Evolutionary conservation across 2,329 filamentous ascomycete species (phyloP), one percentile per base, ranked within the genome.

Genomic region (Peltaster fructicola): DNA sequence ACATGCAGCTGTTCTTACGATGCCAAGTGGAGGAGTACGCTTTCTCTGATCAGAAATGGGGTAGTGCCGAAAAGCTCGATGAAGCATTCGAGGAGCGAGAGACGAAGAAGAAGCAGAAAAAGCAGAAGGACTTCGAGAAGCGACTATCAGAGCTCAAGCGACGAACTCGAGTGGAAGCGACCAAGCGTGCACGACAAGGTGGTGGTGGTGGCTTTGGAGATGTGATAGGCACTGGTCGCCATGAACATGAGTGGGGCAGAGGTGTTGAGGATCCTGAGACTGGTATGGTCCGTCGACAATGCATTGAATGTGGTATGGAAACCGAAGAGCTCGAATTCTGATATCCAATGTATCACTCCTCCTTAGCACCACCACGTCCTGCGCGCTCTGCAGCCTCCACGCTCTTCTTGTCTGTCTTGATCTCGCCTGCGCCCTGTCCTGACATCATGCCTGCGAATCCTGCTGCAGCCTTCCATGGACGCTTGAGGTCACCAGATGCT

Each of bases 1-100:
- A 91, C 57, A 98, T 98, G 88, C 92, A 92, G 74, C 65, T 98
- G 3, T 98, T 88, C 47, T 61, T 98, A 12, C 75, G 88, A 1
- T 90, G 71, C 32, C 88, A 98, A 46, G 79, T 98, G 2, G 88
- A 98, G 46, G 81, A 82, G 29, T 93, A 93, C 45, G 88, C 85
- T 0, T 74, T 95, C 40, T 69, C 57, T 0, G 52, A 64, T 1
- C 71, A 69, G 36, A 93, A 93, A 55, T 98, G 88, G 88, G 88
- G 88, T 0, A 81, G 75, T 0, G 54, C 78, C 0, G 82, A 88
- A 44, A 77, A 73, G 0, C 56, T 95, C 4, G 88, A 95, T 45
- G 79, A 67, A 4, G 85, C 95, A 53, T 95, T 88, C 41, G 79
- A 77, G 49, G 68, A 68, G 33, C 65, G 85, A 10, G 73, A 82